A percentile compares a stretch with the other conserved stretches of the same genome.
These are phyloP conservation scores for Colletotrichum tabaci DNA, from an alignment of 2,329 filamentous ascomycete species.

Conservation along the genomic window DNA sequence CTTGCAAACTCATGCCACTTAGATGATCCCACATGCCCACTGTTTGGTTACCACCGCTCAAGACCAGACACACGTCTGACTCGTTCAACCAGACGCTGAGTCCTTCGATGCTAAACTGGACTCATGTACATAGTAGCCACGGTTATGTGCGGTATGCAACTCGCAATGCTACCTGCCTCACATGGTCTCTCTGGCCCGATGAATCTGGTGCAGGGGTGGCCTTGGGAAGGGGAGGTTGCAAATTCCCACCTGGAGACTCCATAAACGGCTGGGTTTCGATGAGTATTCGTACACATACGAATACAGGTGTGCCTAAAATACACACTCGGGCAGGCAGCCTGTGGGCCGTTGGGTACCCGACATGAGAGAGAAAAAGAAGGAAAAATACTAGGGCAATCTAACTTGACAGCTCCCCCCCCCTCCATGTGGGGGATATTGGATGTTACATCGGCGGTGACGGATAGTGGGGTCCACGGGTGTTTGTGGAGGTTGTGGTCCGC, in stretches of 20 bases:
- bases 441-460: constrained; percentile 15
- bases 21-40: neutral
- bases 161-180: neutral
- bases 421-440: constrained; percentile 19
- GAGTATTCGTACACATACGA: too few species aligned
- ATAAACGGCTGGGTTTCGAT: too few species aligned
- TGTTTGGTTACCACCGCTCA: neutral
- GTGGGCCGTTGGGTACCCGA: constrained; percentile 8
- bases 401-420: neutral
- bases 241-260: too few species aligned
- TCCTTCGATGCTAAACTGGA: neutral
- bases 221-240: neutral
- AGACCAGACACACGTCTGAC: constrained; percentile 1
- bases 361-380: neutral
- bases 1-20: neutral
- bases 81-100: neutral
- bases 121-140: neutral
- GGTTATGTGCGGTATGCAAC: neutral
- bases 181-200: neutral
- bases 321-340: neutral
- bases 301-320: neutral
- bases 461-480: constrained; percentile 22
- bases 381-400: neutral
- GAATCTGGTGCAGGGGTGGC: neutral
- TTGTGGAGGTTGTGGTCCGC: constrained; percentile 25